These are phyloP conservation scores for Anthracocystis panici-leucophaei DNA, from an alignment of 1,284 basidiomycete species.

Conservation along the genomic window DNA sequence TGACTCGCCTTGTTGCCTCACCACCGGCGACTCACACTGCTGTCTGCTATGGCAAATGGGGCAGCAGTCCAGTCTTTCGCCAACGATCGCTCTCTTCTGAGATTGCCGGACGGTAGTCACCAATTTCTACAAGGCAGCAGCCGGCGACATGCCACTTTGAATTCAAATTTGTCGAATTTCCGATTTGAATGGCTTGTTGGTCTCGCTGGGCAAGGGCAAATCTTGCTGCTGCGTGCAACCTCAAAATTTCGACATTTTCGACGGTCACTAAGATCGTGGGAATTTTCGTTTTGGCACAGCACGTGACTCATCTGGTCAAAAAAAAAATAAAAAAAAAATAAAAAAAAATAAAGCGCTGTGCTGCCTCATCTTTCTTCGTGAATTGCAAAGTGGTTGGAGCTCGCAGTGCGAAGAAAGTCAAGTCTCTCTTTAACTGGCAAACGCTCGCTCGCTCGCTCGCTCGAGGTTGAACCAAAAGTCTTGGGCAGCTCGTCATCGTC, in stretches of 20 bases:
- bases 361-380: not conserved
- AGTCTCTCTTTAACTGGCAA: too few relatives aligned
- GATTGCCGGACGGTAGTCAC: not conserved
- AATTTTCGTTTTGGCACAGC: not conserved
- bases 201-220: not conserved
- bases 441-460: conserved; percentile 3
- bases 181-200: not conserved
- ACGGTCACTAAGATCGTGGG: conserved; percentile 9
- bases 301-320: too few relatives aligned
- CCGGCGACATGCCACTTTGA: not conserved
- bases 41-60: conserved; percentile 7
- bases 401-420: conserved; percentile 5
- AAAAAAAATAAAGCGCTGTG: conserved; percentile 13
- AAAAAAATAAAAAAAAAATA: too few relatives aligned
- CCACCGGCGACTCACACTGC: not conserved
- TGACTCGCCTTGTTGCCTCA: too few relatives aligned
- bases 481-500: conserved; percentile 12
- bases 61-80: conserved; percentile 1
- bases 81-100: not conserved
- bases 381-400: not conserved
- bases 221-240: not conserved
- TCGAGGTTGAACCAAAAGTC: conserved; percentile 1
- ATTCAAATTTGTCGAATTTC: not conserved
- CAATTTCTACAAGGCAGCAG: conserved; percentile 6
- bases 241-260: not conserved